Conservation (phyloP, 768 basidiomycete genomes). For the Phlegmacium glaucopus region DNA sequence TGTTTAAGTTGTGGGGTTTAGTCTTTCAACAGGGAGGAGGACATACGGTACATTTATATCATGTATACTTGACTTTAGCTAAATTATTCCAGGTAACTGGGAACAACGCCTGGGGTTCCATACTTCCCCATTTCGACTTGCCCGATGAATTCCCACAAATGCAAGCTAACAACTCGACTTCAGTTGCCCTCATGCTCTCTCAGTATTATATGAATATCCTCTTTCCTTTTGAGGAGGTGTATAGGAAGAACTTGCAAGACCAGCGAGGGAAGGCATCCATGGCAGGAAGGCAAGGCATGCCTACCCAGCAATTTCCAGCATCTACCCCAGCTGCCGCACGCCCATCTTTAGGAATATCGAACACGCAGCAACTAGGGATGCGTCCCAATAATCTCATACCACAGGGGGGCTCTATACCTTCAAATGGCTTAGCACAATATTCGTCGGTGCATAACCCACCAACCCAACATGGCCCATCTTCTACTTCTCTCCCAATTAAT, state of each 20-base stretch:
- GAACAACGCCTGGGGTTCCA: constrained; percentile 53
- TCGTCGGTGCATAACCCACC: constrained; percentile 11
- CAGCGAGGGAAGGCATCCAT: constrained; percentile 54
- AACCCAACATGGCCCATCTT: constrained; percentile 15
- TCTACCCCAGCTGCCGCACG: constrained; percentile 20
- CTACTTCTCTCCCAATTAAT: constrained; percentile 29
- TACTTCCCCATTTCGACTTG: constrained; percentile 56
- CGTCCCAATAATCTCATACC: constrained; percentile 18
- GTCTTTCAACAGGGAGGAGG: constrained; percentile 62
- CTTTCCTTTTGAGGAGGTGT: constrained; percentile 69
- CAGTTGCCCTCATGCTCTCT: constrained; percentile 49
- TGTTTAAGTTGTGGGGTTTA: constrained; percentile 70
- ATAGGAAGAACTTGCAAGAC: constrained; percentile 59
- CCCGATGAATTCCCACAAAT: constrained; percentile 51
- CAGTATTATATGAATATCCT: constrained; percentile 63
- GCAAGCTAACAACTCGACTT: constrained; percentile 42
- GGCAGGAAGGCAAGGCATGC: constrained; percentile 35
- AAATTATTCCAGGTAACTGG: constrained; percentile 38
- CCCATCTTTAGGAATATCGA: constrained; percentile 20
- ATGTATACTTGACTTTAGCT: constrained; percentile 8
- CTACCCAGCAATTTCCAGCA: constrained; percentile 23
- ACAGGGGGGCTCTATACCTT: constrained; percentile 15
- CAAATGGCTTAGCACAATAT: constrained; percentile 22
- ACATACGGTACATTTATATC: constrained; percentile 44
- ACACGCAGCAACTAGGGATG: constrained; percentile 26